A percentile compares a stretch with the other conserved stretches of the same genome.
These are phyloP conservation scores for Aspergillus sp. DNA, from an alignment of 2,329 filamentous ascomycete genomes.

Conservation along the genomic window DNA sequence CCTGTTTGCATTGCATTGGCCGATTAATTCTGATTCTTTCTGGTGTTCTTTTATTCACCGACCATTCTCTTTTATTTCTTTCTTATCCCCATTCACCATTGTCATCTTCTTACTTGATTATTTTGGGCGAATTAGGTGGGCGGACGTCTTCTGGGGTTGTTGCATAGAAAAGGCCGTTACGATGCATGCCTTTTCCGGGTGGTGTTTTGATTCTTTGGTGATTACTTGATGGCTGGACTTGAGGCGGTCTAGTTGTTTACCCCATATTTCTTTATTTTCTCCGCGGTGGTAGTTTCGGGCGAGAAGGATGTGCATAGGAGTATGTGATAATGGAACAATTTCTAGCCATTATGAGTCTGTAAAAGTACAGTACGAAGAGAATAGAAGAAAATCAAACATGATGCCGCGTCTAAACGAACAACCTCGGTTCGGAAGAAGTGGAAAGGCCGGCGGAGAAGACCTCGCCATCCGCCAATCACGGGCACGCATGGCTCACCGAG, in stretches of 20 bases:
- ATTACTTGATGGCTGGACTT: conserved; percentile 7
- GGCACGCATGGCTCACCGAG: neutral
- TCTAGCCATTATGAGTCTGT: too few species aligned
- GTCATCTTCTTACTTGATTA: conserved; percentile 3
- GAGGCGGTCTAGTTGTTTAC: conserved; percentile 5
- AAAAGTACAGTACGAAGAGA: too few species aligned
- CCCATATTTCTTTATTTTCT: neutral
- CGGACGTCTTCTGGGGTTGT: conserved; percentile 9
- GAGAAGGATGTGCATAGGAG: too few species aligned
- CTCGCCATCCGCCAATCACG: neutral
- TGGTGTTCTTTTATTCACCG: neutral
- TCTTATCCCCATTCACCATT: conserved; percentile 1
- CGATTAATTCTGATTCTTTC: neutral
- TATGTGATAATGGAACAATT: too few species aligned
- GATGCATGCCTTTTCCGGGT: conserved; percentile 12
- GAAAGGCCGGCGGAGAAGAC: neutral
- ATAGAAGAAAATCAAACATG: too few species aligned
- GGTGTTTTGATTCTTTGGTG: conserved; percentile 11
- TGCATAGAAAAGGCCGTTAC: conserved; percentile 8
- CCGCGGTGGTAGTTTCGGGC: too few species aligned
- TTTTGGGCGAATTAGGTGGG: conserved; percentile 3
- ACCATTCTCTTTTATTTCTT: conserved; percentile 2
- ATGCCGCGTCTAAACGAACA: neutral
- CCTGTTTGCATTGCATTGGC: conserved; percentile 10
- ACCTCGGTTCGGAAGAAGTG: conserved; percentile 1